Base-by-base conservation (phyloP, 177 flowering plant species). In the Vitis hybrid region DNA sequence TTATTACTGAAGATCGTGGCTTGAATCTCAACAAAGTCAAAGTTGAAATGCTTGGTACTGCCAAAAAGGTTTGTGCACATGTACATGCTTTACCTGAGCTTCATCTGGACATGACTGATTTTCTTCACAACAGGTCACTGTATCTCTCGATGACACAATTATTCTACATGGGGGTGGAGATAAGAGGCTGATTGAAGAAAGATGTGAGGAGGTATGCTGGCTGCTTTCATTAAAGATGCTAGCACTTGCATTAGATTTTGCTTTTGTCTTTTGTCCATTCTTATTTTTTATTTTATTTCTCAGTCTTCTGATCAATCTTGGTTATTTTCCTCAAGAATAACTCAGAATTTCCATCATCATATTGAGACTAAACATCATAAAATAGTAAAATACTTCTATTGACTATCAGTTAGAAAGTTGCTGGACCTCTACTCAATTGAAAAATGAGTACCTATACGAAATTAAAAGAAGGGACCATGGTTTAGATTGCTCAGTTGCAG, bases 151-250 rank as follows among this genome's bases (percentile, higher is more conserved):
- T 79, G 98, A 90, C 75, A 88, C 96, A 7, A 78, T 90, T 51
- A 75, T 90, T 78, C 86, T 93, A 20, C 88, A 87, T 74, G 98
- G 98, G 13, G 90, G 86, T 72, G 98, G 96, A 26, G 94, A 93
- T 72, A 90, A 88, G 82, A 93, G 84, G 73, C 70, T 80, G 66
- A 90, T 93, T 69, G 98, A 93, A 77, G 98, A 90, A 80, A 86
- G 93, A 76, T 89, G 98, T 76, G 96, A 89, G 75, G 84, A 90
- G 97, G 97, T 92, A 73, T 65, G 70, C 10, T 64, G 2, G 18
- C 29, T 19, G 59, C 45, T 19, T 55, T 26, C 2, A 53, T 70
- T 52, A 4, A 26, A 26, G 26, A 26, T 26, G 26, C 26, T 26
- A 26, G 26, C 26, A 26, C 26, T 26, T 26, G 3, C 26, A 26